These are phyloP conservation scores for Cephalotrichum gorgonifer DNA, from an alignment of 2,329 filamentous ascomycete species.

Conservation along the genomic window DNA sequence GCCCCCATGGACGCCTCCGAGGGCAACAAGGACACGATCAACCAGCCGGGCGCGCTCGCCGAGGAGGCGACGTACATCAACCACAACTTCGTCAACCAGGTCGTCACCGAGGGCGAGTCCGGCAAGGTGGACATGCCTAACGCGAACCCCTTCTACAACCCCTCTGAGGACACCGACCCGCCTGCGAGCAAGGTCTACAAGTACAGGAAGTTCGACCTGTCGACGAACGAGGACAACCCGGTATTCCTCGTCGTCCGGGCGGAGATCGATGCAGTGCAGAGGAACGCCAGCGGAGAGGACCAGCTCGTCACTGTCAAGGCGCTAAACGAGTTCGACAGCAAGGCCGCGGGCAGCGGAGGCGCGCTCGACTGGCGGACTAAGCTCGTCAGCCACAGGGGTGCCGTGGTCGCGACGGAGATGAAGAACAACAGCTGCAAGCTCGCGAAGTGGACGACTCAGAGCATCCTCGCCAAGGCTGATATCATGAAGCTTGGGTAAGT, in stretches of 20 bases:
- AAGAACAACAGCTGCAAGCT: conserved; percentile 99
- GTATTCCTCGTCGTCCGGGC: conserved; percentile 89
- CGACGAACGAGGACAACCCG: conserved; percentile 87
- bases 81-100: conserved; percentile 97
- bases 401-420: conserved; percentile 98
- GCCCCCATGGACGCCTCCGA: conserved; percentile 86
- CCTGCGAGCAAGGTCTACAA: conserved; percentile 96
- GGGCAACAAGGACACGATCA: conserved; percentile 87
- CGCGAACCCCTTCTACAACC: conserved; percentile 96
- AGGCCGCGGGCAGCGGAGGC: conserved; percentile 88
- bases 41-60: conserved; percentile 85
- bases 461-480: conserved; percentile 93
- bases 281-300: conserved; percentile 87
- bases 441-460: conserved; percentile 93
- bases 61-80: conserved; percentile 99
- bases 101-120: conserved; percentile 70
- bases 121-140: conserved; percentile 75
- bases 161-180: conserved; percentile 83
- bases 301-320: conserved; percentile 89
- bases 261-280: conserved; percentile 89
- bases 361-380: conserved; percentile 96
- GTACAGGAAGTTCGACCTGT: conserved; percentile 94
- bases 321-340: conserved; percentile 97
- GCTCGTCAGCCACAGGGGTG: conserved; percentile 87
- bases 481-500: conserved; percentile 93